Evolutionary conservation across 2,329 filamentous ascomycete species (phyloP), one percentile per base, ranked within the genome.

Genomic region (Aureobasidium melanogenum): DNA sequence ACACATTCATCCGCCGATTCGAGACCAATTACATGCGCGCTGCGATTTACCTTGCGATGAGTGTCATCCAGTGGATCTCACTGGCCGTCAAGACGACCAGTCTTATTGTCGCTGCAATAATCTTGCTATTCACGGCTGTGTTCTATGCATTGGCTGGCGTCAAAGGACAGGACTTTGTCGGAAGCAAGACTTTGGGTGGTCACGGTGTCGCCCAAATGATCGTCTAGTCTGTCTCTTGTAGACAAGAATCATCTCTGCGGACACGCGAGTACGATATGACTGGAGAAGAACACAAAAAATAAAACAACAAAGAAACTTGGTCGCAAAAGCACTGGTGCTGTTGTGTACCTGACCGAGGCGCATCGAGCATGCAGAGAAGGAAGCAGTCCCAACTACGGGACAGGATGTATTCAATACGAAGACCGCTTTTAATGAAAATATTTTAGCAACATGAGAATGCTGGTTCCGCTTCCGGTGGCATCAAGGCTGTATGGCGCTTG

Each of bases 11-110:
- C 75, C 91, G 93, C 76, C 87, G 84, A 71, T 89, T 99, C 80
- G 91, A 91, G 65, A 96, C 92, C 63, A 97, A 97, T 80, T 97
- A 92, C 80, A 95, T 94, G 87, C 91, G 94, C 76, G 93, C 93
- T 22, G 88, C 80, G 62, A 88, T 96, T 72, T 99, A 99, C 77
- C 76, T 78, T 62, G 77, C 84, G 72, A 93, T 97, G 88, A 88
- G 85, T 68, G 71, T 87, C 55, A 75, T 96, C 48, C 91, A 97
- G 76, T 97, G 89, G 84, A 78, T 96, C 63, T 95, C 90, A 73
- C 78, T 92, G 65, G 80, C 88, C 63, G 70, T 78, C 24, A 73
- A 76, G 50, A 73, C 82, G 10, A 89, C 87, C 55, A 90, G 86
- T 71, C 78, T 99, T 74, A 89, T 99, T 67, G 94, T 89, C 1